Evolutionary conservation across 2,329 filamentous ascomycete species (phyloP).

Genomic region (Alternaria sp.): DNA sequence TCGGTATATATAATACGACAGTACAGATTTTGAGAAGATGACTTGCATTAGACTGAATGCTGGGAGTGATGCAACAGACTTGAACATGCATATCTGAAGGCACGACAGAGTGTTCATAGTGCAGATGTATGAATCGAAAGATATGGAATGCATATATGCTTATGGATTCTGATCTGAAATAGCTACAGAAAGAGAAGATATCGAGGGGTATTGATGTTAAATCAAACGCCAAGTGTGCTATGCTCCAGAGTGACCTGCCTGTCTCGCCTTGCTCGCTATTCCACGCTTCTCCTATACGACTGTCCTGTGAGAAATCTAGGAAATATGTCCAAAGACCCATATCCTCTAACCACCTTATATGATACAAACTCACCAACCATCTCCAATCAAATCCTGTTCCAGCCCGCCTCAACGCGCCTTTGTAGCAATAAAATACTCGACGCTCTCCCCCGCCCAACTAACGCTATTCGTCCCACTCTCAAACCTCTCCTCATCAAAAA

Average conservation of each 20-base stretch:
- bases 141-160: fast-evolving
- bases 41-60: not conserved
- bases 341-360: not conserved
- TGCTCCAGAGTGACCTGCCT: not conserved
- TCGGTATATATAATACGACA: not conserved
- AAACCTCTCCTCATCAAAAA: constrained; percentile 77
- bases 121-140: not conserved
- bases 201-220: not conserved
- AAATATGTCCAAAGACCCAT: not conserved
- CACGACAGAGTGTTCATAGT: not conserved
- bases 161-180: not conserved
- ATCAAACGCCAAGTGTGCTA: not conserved
- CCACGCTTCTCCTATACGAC: no score
- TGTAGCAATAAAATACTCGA: constrained; percentile 82
- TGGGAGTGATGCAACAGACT: not conserved
- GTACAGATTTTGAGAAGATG: not conserved
- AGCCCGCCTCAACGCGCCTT: constrained; percentile 51
- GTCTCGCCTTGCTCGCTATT: no score
- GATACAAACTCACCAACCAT: not conserved
- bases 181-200: not conserved
- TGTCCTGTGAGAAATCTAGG: not conserved
- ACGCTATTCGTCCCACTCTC: constrained; percentile 74
- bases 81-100: no score
- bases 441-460: constrained; percentile 87
- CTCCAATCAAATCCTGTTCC: not conserved